These are phyloP conservation scores for Neonectria coccinea DNA, from an alignment of 2,329 filamentous ascomycete species.

Conservation along the genomic window DNA sequence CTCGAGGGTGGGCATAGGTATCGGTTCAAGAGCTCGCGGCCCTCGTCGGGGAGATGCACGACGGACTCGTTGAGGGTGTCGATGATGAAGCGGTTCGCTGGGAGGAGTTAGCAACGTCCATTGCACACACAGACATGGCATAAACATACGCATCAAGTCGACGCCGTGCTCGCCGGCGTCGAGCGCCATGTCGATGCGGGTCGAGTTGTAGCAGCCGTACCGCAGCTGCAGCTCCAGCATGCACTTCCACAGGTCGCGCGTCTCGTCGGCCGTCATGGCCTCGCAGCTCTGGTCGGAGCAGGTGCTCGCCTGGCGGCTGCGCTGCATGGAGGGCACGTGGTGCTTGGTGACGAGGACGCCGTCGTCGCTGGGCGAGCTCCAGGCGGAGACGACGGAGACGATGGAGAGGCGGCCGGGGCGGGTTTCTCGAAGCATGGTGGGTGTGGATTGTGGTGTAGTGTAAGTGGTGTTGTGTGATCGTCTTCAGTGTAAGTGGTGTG, in stretches of 20 bases:
- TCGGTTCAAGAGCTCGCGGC: conserved; percentile 51
- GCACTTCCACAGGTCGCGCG: conserved; percentile 58
- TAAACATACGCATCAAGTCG: conserved; percentile 58
- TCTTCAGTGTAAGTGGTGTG: neutral
- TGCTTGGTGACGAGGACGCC: conserved; percentile 31
- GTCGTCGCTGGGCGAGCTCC: conserved; percentile 36
- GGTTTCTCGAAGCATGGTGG: conserved; percentile 41
- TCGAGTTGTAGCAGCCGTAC: conserved; percentile 63
- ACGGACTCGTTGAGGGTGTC: conserved; percentile 55
- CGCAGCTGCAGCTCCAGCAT: conserved; percentile 61
- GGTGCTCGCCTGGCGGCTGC: conserved; percentile 44
- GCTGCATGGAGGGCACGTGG: conserved; percentile 21
- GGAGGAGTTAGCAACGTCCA: conserved; percentile 4
- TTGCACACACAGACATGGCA: neutral
- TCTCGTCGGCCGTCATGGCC: conserved; percentile 53
- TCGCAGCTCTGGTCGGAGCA: conserved; percentile 49
- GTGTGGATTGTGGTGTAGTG: neutral
- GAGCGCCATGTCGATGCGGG: conserved; percentile 60
- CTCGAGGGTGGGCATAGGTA: conserved; percentile 38
- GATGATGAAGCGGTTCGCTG: conserved; percentile 56
- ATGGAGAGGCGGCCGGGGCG: conserved; percentile 39
- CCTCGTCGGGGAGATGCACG: conserved; percentile 52
- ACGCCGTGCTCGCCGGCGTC: conserved; percentile 55
- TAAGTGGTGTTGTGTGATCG: neutral
- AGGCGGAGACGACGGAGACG: conserved; percentile 29